phyloP scores from a whole-genome alignment of 805 yeast species.

The Blastobotrys peoriensis region DNA sequence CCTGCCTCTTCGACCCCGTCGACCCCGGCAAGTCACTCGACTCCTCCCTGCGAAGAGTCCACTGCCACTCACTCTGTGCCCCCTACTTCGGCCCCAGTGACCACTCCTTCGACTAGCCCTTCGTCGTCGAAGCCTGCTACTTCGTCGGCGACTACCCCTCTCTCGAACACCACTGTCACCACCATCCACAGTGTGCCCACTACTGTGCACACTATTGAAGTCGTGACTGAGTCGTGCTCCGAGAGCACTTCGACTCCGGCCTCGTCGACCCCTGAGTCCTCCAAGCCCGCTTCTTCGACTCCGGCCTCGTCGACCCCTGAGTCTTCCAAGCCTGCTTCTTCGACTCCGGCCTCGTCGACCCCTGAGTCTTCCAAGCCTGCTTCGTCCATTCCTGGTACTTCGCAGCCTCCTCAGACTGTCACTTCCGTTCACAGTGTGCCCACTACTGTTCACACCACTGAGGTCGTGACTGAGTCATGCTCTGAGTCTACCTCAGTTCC shows the following conservation, averaged over 20 bases:
- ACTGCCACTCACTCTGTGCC: too few relatives aligned
- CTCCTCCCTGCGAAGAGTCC: too few relatives aligned
- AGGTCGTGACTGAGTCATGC: neutral
- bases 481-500: neutral
- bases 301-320: neutral
- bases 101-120: too few relatives aligned
- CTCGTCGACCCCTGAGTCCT: neutral
- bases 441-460: neutral
- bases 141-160: too few relatives aligned
- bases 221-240: neutral
- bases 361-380: neutral
- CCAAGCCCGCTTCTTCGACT: neutral
- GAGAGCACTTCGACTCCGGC: neutral
- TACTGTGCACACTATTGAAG: neutral
- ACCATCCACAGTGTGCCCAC: neutral
- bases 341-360: neutral
- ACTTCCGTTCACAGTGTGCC: neutral
- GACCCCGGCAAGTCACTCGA: too few relatives aligned
- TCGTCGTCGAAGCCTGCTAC: neutral
- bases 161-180: too few relatives aligned
- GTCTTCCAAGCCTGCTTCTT: neutral
- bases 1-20: too few relatives aligned
- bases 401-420: too few relatives aligned
- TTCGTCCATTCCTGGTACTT: too few relatives aligned
- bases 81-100: too few relatives aligned